Conservation (phyloP, 768 basidiomycete genomes). For the Lactarius hengduanensis region DNA sequence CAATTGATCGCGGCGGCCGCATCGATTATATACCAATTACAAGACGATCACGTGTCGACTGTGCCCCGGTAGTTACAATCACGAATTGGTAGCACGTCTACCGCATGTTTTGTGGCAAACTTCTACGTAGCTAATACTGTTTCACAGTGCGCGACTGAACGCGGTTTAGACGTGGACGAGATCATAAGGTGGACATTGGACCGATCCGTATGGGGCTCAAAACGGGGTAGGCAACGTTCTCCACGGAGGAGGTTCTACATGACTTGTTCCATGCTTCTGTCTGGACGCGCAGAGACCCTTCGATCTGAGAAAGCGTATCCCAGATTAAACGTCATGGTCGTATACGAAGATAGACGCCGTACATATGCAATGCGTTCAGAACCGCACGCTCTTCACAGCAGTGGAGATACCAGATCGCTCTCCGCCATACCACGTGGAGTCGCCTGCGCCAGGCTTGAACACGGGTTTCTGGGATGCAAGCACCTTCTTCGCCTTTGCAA, state of each 20-base stretch:
- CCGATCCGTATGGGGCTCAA: too few species aligned
- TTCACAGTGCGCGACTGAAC: background rate
- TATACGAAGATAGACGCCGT: background rate
- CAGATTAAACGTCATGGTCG: background rate
- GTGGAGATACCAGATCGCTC: constrained; percentile 92
- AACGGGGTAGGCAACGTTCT: too few species aligned
- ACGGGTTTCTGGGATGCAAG: constrained; percentile 85
- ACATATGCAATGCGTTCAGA: constrained; percentile 36
- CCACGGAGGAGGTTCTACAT: background rate
- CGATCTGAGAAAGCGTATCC: background rate
- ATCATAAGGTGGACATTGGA: too few species aligned
- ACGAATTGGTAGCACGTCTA: background rate
- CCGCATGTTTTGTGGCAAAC: background rate
- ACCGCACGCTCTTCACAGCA: constrained; percentile 80
- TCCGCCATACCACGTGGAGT: constrained; percentile 77
- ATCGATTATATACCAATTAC: too few species aligned
- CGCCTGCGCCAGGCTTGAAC: constrained; percentile 84
- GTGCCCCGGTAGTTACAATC: too few species aligned
- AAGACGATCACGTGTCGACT: background rate
- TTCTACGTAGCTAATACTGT: background rate
- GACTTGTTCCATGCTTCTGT: background rate
- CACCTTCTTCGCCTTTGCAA: constrained; percentile 94
- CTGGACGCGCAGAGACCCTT: background rate
- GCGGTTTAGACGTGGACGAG: background rate
- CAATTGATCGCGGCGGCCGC: too few species aligned